Conservation (phyloP, 2,329 filamentous ascomycete species). For the Aspergillus sclerotialis region DNA sequence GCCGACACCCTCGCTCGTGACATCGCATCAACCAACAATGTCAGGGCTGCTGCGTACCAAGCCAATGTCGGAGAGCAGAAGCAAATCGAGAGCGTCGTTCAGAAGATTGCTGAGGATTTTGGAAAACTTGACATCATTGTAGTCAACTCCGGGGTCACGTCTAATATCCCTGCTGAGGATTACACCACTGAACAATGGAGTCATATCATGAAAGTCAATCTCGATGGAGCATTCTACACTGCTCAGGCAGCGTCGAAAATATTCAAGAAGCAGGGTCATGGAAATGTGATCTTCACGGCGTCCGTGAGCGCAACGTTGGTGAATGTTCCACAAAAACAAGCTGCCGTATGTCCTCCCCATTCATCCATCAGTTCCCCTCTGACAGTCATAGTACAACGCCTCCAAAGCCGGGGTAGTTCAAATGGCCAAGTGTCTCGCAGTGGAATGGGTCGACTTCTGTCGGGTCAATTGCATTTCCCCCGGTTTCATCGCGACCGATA, state of each 20-base stretch:
- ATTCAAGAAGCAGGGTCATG: slow-evolving; percentile 28
- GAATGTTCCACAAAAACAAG: slow-evolving; percentile 34
- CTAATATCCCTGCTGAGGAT: slow-evolving; percentile 29
- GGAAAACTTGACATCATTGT: slow-evolving; percentile 41
- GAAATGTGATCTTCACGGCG: slow-evolving; percentile 34
- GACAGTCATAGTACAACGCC: slow-evolving; percentile 24
- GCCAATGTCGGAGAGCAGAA: slow-evolving; percentile 23
- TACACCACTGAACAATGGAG: slow-evolving; percentile 34
- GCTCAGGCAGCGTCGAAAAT: slow-evolving; percentile 32
- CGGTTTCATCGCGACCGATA: slow-evolving; percentile 36
- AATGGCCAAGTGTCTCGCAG: slow-evolving; percentile 32
- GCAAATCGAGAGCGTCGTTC: slow-evolving; percentile 25
- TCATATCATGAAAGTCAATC: slow-evolving; percentile 34
- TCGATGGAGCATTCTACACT: slow-evolving; percentile 33
- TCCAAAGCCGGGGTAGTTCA: slow-evolving; percentile 31
- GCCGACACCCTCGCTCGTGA: slow-evolving; percentile 17
- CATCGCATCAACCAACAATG: slow-evolving; percentile 20
- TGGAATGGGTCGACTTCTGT: slow-evolving; percentile 34
- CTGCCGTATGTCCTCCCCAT: slow-evolving; percentile 15
- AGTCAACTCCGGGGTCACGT: slow-evolving; percentile 39
- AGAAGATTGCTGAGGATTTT: slow-evolving; percentile 32
- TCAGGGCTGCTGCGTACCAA: slow-evolving; percentile 27
- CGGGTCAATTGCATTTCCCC: slow-evolving; percentile 37
- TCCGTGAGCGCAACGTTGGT: slow-evolving; percentile 32
- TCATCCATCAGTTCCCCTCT: slow-evolving; percentile 1